Evolutionary conservation across 352 stramenopile species (phyloP), one percentile per base, ranked within the genome.

Genomic region (Aphanomyces invadans): DNA sequence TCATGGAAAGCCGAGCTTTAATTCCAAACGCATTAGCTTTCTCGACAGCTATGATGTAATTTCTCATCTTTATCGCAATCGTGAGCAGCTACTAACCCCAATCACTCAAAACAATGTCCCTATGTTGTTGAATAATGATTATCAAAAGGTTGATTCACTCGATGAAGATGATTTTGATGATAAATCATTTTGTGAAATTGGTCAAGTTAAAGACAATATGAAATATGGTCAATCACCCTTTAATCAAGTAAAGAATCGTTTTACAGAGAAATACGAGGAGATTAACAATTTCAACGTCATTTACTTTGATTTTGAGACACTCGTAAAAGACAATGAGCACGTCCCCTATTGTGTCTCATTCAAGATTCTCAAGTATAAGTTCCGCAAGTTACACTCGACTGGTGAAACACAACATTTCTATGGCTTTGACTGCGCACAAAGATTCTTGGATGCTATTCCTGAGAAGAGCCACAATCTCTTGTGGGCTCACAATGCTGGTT

Each of bases 11-110:
- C 32, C 52, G 25, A 65, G 28, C 21, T 73, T 69, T 46, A 73
- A 70, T 11, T 62, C 56, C 1, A 52, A 62, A 26, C 17, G 39
- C 17, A 62, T 74, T 28, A 71, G 56, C 62, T 63, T 74, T 19
- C 59, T 74, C 31, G 64, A 74, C 39, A 69, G 55, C 19, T 71
- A 67, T 67, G 56, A 71, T 38, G 69, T 71, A 11, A 71, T 74
- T 33, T 61, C 36, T 19, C 64, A 74, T 69, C 26, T 71, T n/a
- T 74, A 62, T 53, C 57, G 66, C 48, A 32, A 71, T 60, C 56
- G 57, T 62, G 57, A 74, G 44, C 46, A 28, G 31, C n/a, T 55
- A 9, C 49, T 69, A 0, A 42, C 38, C 1, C 48, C 62, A 52
- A 69, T 69, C 31, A 69, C 62, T 55, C 62, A 62, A 39, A 21